Conservation (phyloP, 2,329 filamentous ascomycete genomes). For the Sarocladium kiliense region DNA sequence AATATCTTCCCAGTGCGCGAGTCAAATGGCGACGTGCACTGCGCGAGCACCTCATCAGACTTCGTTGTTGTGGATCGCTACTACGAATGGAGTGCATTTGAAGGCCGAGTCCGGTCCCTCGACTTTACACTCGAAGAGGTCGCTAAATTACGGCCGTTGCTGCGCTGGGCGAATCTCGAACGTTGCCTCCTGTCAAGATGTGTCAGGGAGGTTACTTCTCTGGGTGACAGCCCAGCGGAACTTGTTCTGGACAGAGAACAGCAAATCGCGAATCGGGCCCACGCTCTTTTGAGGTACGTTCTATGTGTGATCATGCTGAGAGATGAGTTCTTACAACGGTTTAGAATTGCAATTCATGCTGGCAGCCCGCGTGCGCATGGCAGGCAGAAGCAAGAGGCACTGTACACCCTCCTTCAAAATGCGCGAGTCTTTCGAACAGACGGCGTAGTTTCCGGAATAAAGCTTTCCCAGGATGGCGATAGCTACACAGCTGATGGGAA, state of each 20-base stretch:
- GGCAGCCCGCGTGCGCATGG: conserved; percentile 17
- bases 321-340: neutral
- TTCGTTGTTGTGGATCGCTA: conserved; percentile 23
- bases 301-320: neutral
- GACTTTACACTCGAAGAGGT: conserved; percentile 26
- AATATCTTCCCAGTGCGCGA: conserved; percentile 19
- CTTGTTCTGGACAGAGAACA: conserved; percentile 14
- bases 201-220: conserved; percentile 21
- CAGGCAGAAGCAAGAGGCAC: conserved; percentile 5
- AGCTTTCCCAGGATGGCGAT: conserved; percentile 16
- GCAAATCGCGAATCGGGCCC: conserved; percentile 19
- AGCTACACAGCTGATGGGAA: conserved; percentile 10
- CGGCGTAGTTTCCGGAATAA: conserved; percentile 18
- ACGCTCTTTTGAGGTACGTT: conserved; percentile 22
- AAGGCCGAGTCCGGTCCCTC: conserved; percentile 19
- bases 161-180: conserved; percentile 24
- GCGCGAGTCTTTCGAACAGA: conserved; percentile 18
- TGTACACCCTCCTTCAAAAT: conserved; percentile 20
- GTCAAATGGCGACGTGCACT: conserved; percentile 13
- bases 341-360: conserved; percentile 23
- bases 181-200: conserved; percentile 21
- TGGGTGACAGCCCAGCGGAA: conserved; percentile 10
- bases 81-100: conserved; percentile 16
- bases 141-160: conserved; percentile 17
- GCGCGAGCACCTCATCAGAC: neutral